Evolutionary conservation across 768 basidiomycete genomes (phyloP).

Genomic region (Lactifluus piperatus): DNA sequence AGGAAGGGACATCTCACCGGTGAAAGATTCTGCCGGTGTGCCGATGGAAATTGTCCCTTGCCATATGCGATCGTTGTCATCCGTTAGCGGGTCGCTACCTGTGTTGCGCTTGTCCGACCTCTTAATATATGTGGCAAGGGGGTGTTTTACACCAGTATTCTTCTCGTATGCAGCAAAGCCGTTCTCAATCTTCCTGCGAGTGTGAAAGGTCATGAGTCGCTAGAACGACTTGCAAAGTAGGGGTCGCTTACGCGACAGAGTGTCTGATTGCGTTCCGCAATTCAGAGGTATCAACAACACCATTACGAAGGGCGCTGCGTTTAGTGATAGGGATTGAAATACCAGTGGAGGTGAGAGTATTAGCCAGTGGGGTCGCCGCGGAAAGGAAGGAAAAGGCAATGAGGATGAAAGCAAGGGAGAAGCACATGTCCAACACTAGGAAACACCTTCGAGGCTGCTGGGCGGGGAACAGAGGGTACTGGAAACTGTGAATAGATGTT

Average conservation of each 20-base stretch:
- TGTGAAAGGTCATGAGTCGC: background rate
- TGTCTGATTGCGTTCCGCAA: too few relatives aligned
- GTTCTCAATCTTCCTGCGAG: background rate
- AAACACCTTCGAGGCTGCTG: background rate
- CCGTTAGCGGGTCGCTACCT: background rate
- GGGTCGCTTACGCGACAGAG: background rate
- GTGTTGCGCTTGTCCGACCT: background rate
- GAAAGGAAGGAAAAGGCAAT: background rate
- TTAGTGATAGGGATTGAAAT: conserved; percentile 1
- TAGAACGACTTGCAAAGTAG: background rate
- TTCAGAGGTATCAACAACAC: background rate
- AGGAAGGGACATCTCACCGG: background rate
- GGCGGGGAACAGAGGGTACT: too few relatives aligned
- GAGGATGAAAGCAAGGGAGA: background rate
- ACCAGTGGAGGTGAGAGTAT: background rate
- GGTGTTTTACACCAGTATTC: background rate
- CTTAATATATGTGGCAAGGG: background rate
- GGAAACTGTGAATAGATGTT: background rate
- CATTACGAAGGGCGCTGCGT: background rate
- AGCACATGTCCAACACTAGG: background rate
- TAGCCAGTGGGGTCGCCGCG: background rate
- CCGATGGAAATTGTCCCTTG: conserved; percentile 10
- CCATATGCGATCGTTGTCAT: background rate
- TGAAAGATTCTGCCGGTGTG: conserved; percentile 5
- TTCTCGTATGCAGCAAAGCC: conserved; percentile 1